Evolutionary conservation across 768 basidiomycete species (phyloP), one percentile per base, ranked within the genome.

Genomic region (Lentinus brumalis): DNA sequence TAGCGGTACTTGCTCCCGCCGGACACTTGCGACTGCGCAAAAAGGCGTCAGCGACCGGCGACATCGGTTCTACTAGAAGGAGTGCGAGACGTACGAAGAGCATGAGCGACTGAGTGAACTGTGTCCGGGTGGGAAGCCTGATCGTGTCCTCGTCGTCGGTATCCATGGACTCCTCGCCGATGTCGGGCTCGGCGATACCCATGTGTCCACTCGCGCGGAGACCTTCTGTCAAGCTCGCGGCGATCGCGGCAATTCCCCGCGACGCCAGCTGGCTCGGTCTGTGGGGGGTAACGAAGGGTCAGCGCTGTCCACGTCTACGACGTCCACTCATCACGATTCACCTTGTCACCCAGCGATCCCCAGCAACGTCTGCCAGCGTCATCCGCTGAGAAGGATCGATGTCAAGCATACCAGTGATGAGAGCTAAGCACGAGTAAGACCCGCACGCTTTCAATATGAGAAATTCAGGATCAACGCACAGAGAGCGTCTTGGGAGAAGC

Each of bases 41-140:
- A 10, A 21, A 39, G 16, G 41, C 8, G 42, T 38, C 41, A 35
- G 41, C 30, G 21, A n/a, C 9, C 30, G 1, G 32, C 5, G 3
- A 16, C 44, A 35, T 35, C 35, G 26, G 12, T 12, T 40, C 26
- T 47, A 39, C 7, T 49, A 18, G 7, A 30, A 57, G 44, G 52
- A 51, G 26, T 31, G 46, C 53, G 8, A 60, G 59, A 80, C 89
- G 59, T 66, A 94, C 92, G 77, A 94, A 94, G 53, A 94, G 81
- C 77, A 91, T 82, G 16, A 95, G 79, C 0, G 86, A 79, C 66
- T 91, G 89, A 0, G 91, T 91, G 72, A 95, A 95, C 66, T 92
- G 90, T 0, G 89, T 86, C 44, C 78, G 76, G 52, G 79, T 81
- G 3, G 86, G 79, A 29, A 79, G 72, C 86, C 90, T 89, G 62